Evolutionary conservation across 768 basidiomycete genomes (phyloP), one percentile per base, ranked within the genome.

Genomic region (Termitomyces sp.): DNA sequence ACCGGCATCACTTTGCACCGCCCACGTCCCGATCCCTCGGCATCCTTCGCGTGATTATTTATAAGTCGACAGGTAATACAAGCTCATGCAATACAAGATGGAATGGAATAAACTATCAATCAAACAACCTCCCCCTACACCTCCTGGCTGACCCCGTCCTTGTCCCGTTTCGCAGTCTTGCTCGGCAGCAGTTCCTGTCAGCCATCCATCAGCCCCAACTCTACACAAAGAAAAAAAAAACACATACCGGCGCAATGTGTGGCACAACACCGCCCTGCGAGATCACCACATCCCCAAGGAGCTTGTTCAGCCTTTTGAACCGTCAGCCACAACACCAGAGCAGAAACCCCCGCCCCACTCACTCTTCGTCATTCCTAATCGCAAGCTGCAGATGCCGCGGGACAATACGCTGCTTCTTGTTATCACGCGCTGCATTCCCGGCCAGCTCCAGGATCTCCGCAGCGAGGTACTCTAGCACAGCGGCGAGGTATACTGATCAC

Each of bases 401-500:
- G 23, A 94, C 90, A 64, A 95, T 94, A 87, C 94, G 92, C 63
- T 90, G 87, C 78, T 94, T 90, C 81, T 91, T 87, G 78, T 87
- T 87, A 71, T 85, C 86, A 58, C 86, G 82, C 30, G 86, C 90
- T 15, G 90, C 89, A 64, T 90, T 89, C 41, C 93, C 93, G 60
- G 93, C 93, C 38, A 95, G 80, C 71, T 95, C 93, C 61, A 95
- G 86, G 70, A 95, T 94, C 72, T 95, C 93, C 46, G 93, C 93
- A 58, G 91, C 88, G 59, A 95, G 86, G 69, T 95, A 92, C 73
- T 94, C 93, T 55, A 94, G 85, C 59, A 94, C 91, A 19, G 91
- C 91, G 37, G 91, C 91, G 54, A 94, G 85, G 74, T 94, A 94
- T 50, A 94, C 90, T 89, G 53, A 10, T 35, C 35, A 40, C 57